Evolutionary conservation across 2,329 filamentous ascomycete genomes (phyloP).

Genomic region (Daldinia sp.): DNA sequence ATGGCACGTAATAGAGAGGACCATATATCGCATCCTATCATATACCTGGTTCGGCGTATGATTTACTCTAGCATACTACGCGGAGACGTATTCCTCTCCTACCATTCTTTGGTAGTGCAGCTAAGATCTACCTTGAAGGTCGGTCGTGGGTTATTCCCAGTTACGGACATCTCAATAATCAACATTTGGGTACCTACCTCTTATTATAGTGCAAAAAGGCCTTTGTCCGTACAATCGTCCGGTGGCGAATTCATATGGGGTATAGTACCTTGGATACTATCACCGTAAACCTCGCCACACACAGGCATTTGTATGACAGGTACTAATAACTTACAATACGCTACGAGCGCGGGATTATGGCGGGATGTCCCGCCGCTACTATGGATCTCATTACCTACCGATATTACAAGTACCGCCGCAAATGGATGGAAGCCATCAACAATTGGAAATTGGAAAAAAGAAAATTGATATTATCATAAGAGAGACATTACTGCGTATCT

Average conservation of each 20-base stretch:
- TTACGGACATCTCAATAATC: neutral
- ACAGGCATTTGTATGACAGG: conserved; percentile 1
- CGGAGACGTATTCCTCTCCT: neutral
- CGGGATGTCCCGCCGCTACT: conserved; percentile 7
- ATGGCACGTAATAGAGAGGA: conserved; percentile 5
- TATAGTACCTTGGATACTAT: neutral
- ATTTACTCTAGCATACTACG: neutral
- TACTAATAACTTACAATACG: neutral
- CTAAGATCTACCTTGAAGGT: neutral
- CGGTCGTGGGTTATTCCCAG: neutral
- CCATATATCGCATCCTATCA: too few relatives aligned
- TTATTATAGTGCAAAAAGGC: neutral
- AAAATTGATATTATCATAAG: conserved; percentile 4
- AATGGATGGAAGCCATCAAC: neutral
- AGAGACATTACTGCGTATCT: conserved; percentile 2
- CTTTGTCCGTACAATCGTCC: neutral
- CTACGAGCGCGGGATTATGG: neutral
- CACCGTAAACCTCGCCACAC: conserved; percentile 1
- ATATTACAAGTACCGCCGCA: conserved; percentile 11
- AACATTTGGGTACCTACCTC: neutral
- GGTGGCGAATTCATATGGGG: neutral
- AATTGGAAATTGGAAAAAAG: neutral
- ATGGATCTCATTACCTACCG: neutral
- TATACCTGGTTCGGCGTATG: neutral
- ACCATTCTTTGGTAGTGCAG: neutral